Evolutionary conservation across 768 basidiomycete genomes (phyloP), one percentile per base, ranked within the genome.

Genomic region (Phanerodontia chrysosporium): DNA sequence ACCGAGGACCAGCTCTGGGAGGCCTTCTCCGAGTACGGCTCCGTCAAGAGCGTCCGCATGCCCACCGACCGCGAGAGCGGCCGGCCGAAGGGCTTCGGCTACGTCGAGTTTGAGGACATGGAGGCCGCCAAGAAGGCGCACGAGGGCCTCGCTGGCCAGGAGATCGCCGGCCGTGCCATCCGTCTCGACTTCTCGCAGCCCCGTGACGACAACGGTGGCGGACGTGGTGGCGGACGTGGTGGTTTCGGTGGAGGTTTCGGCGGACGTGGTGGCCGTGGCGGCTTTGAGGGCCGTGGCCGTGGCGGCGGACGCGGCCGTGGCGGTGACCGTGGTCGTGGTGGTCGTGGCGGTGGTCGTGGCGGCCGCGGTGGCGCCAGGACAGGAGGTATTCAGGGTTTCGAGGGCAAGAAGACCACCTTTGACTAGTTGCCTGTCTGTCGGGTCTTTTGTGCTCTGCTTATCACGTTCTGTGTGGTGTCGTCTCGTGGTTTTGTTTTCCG

Each of bases 11-110:
- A 78, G 14, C 78, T 98, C 32, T 98, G 94, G 93, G 84, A 90
- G 72, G 81, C 85, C 65, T 99, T 98, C 73, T 87, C 85, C 62
- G 92, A 94, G 69, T 87, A 87, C 70, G 92, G 92, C 58, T 79
- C 84, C 45, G 83, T 97, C 62, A 90, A 90, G 77, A 87, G 78
- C 67, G 92, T 98, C 42, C 85, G 95, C 57, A 76, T 99, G 51
- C 94, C 95, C 29, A 97, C 95, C 39, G 95, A 98, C 73, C 81
- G 92, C 64, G 97, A 99, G 51, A 82, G 89, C 7, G 95, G 94
- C 28, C 82, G 79, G 61, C 87, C 92, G 48, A 98, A 98, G 74
- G 97, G 97, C 67, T 98, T 96, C 74, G 97, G 87, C 22, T 98
- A 98, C 74, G 90, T 99, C 69, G 94, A 98, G 73, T 97, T 95